Evolutionary conservation across 805 yeast species (phyloP), one percentile per base, ranked within the genome.

Genomic region (Kuraishia piskuri): DNA sequence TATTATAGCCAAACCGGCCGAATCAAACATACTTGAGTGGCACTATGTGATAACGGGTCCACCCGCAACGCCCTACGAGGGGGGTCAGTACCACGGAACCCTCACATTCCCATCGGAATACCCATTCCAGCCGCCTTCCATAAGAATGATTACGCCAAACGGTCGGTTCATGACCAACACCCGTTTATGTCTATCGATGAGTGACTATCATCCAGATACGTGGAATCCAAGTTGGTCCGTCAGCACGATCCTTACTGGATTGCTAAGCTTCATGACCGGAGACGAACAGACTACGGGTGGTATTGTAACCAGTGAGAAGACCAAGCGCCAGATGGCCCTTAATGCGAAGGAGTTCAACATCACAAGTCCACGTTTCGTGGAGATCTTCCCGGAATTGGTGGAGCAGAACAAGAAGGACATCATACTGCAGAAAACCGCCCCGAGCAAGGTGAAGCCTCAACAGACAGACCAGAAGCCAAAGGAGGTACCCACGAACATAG

Each of bases 141-240:
- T 91, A 52, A 76, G 88, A 54, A 90, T 91, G 88, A 72, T 83
- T 49, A 91, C 97, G 0, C 97, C 97, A 4, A 87, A 84, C 61
- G 97, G 97, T 3, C 75, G 96, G 51, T 91, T 91, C 66, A 80
- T 83, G 55, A 79, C 90, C 54, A 88, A 88, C 65, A 83, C 90
- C 2, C 73, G 96, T 50, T 75, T 91, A 24, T 91, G 98, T 69
- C 73, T 91, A 50, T 83, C 91, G n/a, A 90, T 91, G 86, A 85
- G 95, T 62, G 97, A 91, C 69, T 91, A 82, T 67, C 98, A 91
- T 61, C 97, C 96, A 2, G 94, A 90, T 66, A 73, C 86, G 1
- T 91, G 98, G 98, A 90, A 91, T 67, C 97, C 98, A 1, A 90
- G 96, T 6, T 91, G 97, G 97, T 83, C 90, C 48, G 97, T 91